Evolutionary conservation across 2,329 filamentous ascomycete species (phyloP), one percentile per base, ranked within the genome.

Genomic region (Pseudogymnoascus sp.): DNA sequence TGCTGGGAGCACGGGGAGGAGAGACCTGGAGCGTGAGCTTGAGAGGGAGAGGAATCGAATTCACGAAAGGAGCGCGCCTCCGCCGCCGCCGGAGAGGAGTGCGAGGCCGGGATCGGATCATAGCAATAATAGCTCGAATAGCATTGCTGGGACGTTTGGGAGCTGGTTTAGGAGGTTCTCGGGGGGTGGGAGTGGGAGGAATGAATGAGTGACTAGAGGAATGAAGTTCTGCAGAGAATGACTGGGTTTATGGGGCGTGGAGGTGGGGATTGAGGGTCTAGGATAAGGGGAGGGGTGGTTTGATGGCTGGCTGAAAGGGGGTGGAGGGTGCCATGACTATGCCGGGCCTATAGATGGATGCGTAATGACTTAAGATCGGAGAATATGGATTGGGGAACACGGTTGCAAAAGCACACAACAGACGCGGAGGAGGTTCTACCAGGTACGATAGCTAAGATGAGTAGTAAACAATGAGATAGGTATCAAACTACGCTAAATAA

Each of bases 401-500:
- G n/a, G 16, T 57, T 57, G 29, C 29, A 34, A 34, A 34, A 21
- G 26, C 51, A 57, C 29, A 6, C n/a, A 18, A 6, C 4, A 7
- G 26, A 11, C 8, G 47, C 26, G 26, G 47, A 34, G 26, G 26
- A 21, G 21, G 5, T 54, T 31, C 47, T 16, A 31, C 14, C n/a
- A 57, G 26, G 51, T 45, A 59, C 47, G 62, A 31, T 51, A 34
- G 29, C 8, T 14, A 12, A 51, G 5, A 21, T 21, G 21, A 59
- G 45, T 62, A 57, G 31, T 31, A 36, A 62, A 62, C 26, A 26
- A 34, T 51, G 39, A 34, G 62, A 65, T 29, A 64, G 36, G 42
- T 26, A 61, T 51, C 61, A 29, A 47, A 64, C 63, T 66, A 71
- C 36, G 51, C 51, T 57, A 57, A 57, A 57, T 57, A 14, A 57